Conservation (phyloP, 2,329 filamentous ascomycete genomes). For the Ambrosiella cleistominuta region DNA sequence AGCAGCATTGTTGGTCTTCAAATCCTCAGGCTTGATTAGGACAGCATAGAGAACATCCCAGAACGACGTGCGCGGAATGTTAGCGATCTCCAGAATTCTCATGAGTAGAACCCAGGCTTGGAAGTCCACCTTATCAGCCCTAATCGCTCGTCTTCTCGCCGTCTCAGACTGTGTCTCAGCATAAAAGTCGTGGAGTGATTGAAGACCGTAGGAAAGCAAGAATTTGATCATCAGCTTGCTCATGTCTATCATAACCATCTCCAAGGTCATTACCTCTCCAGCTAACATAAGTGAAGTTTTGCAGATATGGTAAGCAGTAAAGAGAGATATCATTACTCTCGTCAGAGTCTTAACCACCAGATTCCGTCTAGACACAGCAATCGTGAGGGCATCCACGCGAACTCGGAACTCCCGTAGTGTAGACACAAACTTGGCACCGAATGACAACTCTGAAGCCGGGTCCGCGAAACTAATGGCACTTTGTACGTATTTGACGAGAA, state of each 20-base stretch:
- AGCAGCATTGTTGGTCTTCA: slow-evolving; percentile 23
- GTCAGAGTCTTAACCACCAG: slow-evolving; percentile 22
- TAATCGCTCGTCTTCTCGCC: slow-evolving; percentile 34
- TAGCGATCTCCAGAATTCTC: slow-evolving; percentile 31
- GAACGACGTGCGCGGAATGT: slow-evolving; percentile 36
- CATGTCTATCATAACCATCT: slow-evolving; percentile 30
- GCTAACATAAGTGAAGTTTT: slow-evolving; percentile 20
- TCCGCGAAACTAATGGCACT: slow-evolving; percentile 25
- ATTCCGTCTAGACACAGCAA: slow-evolving; percentile 16
- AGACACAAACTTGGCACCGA: slow-evolving; percentile 27
- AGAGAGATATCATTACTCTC: slow-evolving; percentile 22
- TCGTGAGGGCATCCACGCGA: slow-evolving; percentile 17
- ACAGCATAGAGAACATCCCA: slow-evolving; percentile 39
- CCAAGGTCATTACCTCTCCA: slow-evolving; percentile 26
- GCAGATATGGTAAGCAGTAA: slow-evolving; percentile 21
- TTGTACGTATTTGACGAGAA: slow-evolving; percentile 31
- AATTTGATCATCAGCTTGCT: slow-evolving; percentile 22
- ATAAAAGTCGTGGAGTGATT: slow-evolving; percentile 29
- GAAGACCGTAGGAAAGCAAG: slow-evolving; percentile 27
- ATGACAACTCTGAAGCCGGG: slow-evolving; percentile 22
- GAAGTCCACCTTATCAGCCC: slow-evolving; percentile 25
- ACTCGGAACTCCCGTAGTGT: slow-evolving; percentile 23
- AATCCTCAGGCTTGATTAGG: slow-evolving; percentile 22
- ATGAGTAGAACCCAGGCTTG: slow-evolving; percentile 44
- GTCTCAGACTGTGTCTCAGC: slow-evolving; percentile 27